A percentile compares a stretch with the other conserved stretches of the same genome.
Evolutionary conservation across 192 early-diverging fungal species (phyloP).

Genomic region (Oehlia diaphana): DNA sequence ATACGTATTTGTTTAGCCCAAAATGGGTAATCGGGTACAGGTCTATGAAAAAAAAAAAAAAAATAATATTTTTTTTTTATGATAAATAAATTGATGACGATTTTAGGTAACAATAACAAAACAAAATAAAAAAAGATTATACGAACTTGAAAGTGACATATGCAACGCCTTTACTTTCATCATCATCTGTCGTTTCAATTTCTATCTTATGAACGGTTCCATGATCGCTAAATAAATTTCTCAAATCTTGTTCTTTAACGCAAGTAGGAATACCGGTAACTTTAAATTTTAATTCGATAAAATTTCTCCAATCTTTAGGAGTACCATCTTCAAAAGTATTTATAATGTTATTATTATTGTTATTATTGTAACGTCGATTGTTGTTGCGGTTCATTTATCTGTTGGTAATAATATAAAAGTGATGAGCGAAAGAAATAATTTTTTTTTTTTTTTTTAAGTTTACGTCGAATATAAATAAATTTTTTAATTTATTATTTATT

Average conservation of each 20-base stretch:
- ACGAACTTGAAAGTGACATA: constrained; percentile 26
- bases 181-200: constrained; percentile 23
- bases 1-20: constrained; percentile 16
- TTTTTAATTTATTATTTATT: too few species aligned
- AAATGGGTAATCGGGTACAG: background rate
- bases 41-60: background rate
- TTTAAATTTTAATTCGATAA: constrained; percentile 3
- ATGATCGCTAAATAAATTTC: constrained; percentile 12
- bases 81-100: too few species aligned
- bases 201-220: constrained; percentile 29
- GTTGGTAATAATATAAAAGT: too few species aligned
- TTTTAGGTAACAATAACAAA: background rate
- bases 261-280: constrained; percentile 19
- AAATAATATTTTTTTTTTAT: too few species aligned
- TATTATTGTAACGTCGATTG: too few species aligned
- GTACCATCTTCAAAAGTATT: too few species aligned
- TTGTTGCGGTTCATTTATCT: too few species aligned
- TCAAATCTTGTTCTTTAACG: constrained; percentile 12
- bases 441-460: too few species aligned
- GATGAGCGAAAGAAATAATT: too few species aligned
- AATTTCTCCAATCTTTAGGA: background rate
- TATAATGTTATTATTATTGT: too few species aligned
- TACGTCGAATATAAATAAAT: too few species aligned
- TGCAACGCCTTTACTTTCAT: background rate
- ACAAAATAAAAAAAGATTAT: background rate